phyloP scores from a whole-genome alignment of 1,284 basidiomycete genomes.

The Kwoniella shivajii region DNA sequence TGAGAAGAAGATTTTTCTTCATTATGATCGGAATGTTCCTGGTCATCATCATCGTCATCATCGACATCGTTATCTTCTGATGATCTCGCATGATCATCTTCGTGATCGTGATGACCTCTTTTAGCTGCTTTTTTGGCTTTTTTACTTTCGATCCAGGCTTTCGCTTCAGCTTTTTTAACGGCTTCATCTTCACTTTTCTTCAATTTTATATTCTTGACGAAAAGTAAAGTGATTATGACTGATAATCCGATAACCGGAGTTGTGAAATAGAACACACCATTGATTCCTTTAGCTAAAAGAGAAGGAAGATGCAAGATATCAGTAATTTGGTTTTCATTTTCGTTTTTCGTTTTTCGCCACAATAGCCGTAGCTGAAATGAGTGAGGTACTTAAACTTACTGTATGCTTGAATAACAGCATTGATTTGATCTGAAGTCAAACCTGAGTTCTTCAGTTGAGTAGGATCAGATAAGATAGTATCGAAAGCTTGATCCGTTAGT shows the following conservation, averaged over 20 bases:
- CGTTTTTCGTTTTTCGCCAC: not conserved
- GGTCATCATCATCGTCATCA: not conserved
- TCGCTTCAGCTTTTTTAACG: constrained; percentile 45
- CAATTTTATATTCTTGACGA: constrained; percentile 41
- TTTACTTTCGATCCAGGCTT: constrained; percentile 46
- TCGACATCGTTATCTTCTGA: constrained; percentile 2
- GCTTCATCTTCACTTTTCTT: constrained; percentile 45
- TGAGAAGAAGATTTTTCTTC: not conserved
- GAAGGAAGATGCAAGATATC: too few species aligned
- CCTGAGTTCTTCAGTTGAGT: constrained; percentile 27
- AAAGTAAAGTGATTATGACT: constrained; percentile 38
- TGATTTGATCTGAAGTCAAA: constrained; percentile 22
- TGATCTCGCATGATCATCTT: not conserved
- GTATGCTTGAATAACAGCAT: constrained; percentile 38
- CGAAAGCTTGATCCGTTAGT: constrained; percentile 4
- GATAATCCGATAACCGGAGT: constrained; percentile 43
- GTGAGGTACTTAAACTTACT: constrained; percentile 25
- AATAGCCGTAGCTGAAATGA: not conserved
- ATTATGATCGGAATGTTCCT: not conserved
- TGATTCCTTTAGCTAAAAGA: constrained; percentile 40
- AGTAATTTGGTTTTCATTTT: not conserved
- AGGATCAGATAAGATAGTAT: constrained; percentile 36
- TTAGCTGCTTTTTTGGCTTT: constrained; percentile 23
- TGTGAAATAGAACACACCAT: constrained; percentile 44
- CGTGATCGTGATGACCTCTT: not conserved